A percentile compares a stretch with the other conserved stretches of the same genome.
Conservation (phyloP, 495 filamentous ascomycete genomes). For the Jackrogersella minutella region DNA sequence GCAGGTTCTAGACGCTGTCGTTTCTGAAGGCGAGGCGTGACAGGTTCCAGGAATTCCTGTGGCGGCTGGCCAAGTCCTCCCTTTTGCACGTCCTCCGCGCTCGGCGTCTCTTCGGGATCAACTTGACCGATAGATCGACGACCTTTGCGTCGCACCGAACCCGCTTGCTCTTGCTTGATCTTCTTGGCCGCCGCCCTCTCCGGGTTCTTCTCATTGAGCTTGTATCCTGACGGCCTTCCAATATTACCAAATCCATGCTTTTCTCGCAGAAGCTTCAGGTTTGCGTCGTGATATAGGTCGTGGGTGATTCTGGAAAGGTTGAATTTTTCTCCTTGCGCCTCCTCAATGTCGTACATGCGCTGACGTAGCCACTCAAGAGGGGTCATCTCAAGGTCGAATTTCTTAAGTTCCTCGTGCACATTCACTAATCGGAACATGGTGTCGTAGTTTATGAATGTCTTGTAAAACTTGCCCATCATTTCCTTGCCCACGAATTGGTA, state of each 20-base stretch:
- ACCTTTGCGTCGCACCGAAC: slow-evolving; percentile 29
- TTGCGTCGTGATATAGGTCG: slow-evolving; percentile 55
- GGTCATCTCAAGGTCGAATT: slow-evolving; percentile 53
- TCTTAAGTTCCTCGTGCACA: slow-evolving; percentile 56
- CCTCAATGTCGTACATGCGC: slow-evolving; percentile 51
- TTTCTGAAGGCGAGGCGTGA: slow-evolving; percentile 40
- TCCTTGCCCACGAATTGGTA: slow-evolving; percentile 57
- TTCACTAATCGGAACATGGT: slow-evolving; percentile 57
- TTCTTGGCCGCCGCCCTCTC: slow-evolving; percentile 34
- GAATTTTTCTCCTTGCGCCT: slow-evolving; percentile 51
- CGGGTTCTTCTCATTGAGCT: slow-evolving; percentile 34
- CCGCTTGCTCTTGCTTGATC: slow-evolving; percentile 33
- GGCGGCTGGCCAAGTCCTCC: slow-evolving; percentile 11
- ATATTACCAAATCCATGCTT: slow-evolving; percentile 58
- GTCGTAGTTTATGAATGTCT: slow-evolving; percentile 55
- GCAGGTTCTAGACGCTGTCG: slow-evolving; percentile 34
- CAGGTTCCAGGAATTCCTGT: slow-evolving; percentile 34
- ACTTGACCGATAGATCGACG: slow-evolving; percentile 43
- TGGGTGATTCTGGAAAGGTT: slow-evolving; percentile 50
- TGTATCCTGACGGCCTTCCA: slow-evolving; percentile 54
- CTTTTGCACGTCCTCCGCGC: slow-evolving; percentile 21
- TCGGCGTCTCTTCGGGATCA: slow-evolving; percentile 35
- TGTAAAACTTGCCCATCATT: slow-evolving; percentile 48
- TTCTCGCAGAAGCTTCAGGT: slow-evolving; percentile 48
- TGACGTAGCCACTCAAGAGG: slow-evolving; percentile 60